These are phyloP conservation scores for Beauveria caledonica DNA, from an alignment of 2,329 filamentous ascomycete species.

Conservation along the genomic window DNA sequence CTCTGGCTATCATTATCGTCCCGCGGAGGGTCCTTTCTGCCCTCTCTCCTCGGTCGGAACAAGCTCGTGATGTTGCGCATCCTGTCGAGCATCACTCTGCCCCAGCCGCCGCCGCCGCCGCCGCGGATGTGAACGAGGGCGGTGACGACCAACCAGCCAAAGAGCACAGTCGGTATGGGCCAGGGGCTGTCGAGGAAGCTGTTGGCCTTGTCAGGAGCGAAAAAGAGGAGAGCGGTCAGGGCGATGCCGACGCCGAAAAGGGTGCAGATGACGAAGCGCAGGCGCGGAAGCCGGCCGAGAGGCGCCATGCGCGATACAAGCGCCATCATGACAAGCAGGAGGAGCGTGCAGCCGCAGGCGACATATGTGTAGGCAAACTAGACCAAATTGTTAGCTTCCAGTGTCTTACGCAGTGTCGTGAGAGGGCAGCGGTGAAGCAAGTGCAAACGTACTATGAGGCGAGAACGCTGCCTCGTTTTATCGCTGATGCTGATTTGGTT, in stretches of 20 bases:
- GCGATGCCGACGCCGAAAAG: constrained; percentile 23
- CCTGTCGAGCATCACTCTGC: constrained; percentile 9
- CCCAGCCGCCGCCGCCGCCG: constrained; percentile 15
- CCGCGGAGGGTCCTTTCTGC: neutral
- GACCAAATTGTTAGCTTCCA: neutral
- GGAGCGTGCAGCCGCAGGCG: constrained; percentile 23
- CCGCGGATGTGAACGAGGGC: constrained; percentile 25
- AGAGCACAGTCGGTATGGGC: constrained; percentile 26
- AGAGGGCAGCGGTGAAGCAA: neutral
- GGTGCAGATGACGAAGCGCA: constrained; percentile 22
- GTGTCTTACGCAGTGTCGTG: neutral
- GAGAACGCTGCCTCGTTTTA: constrained; percentile 19
- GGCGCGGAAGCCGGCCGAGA: constrained; percentile 25
- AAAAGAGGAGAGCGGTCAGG: constrained; percentile 21
- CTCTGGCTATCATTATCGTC: neutral
- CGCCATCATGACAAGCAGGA: constrained; percentile 25
- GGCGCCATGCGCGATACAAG: constrained; percentile 22
- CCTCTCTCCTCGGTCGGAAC: neutral
- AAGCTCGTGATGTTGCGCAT: neutral
- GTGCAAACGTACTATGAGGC: constrained; percentile 22
- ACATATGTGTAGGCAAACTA: constrained; percentile 30
- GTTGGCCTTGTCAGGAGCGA: constrained; percentile 9
- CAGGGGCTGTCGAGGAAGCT: constrained; percentile 22
- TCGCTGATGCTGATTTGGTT: constrained; percentile 19
- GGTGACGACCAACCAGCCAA: constrained; percentile 27